These are phyloP conservation scores for Wickerhamomyces hampshirensis DNA, from an alignment of 805 yeast species.

Conservation along the genomic window DNA sequence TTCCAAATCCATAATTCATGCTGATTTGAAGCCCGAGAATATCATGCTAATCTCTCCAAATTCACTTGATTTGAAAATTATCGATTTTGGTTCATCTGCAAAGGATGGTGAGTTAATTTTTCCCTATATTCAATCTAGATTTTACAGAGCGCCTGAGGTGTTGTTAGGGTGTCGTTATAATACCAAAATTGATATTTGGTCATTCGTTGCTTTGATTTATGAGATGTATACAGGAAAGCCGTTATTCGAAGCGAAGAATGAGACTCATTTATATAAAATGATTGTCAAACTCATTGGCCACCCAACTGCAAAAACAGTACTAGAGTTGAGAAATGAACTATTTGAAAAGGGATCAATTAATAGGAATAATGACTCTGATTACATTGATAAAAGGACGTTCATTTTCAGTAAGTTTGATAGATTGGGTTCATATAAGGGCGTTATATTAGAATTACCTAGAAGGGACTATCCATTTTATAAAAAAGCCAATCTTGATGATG, in stretches of 20 bases:
- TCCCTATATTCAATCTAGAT: constrained; percentile 80
- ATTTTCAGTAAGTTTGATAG: constrained; percentile 33
- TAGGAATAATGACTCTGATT: constrained; percentile 11
- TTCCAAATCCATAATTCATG: constrained; percentile 57
- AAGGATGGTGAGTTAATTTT: constrained; percentile 60
- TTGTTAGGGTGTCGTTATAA: constrained; percentile 63
- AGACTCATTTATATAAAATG: constrained; percentile 70
- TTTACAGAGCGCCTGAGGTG: constrained; percentile 78
- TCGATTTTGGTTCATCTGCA: constrained; percentile 78
- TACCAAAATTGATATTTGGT: constrained; percentile 89
- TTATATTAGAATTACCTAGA: constrained; percentile 6
- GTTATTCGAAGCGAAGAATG: constrained; percentile 77
- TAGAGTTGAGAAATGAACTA: constrained; percentile 35
- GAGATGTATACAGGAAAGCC: constrained; percentile 88
- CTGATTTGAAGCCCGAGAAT: constrained; percentile 86
- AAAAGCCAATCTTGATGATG: constrained; percentile 9
- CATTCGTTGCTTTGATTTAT: constrained; percentile 82
- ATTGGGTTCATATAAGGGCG: constrained; percentile 23
- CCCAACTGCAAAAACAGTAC: constrained; percentile 46
- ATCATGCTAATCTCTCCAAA: constrained; percentile 49
- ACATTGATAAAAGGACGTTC: constrained; percentile 26
- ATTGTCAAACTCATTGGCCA: constrained; percentile 83
- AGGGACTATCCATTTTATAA: constrained; percentile 17
- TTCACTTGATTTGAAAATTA: constrained; percentile 52
- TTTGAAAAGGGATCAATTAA: constrained; percentile 31